Base-by-base conservation (phyloP, 331 rosid species). In the Spiraea crenata region DNA sequence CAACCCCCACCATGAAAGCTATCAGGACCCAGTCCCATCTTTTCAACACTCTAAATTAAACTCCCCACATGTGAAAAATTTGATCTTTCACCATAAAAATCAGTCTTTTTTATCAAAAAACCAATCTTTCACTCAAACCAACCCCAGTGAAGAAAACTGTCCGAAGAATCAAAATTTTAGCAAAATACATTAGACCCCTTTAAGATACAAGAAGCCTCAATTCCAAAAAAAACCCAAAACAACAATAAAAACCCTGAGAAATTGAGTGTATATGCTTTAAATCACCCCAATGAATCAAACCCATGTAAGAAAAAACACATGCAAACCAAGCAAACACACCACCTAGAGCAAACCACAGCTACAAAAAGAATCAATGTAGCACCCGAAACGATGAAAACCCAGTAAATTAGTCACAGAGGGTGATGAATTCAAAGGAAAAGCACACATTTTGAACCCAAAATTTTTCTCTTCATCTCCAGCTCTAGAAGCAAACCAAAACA, bases 21-120 rank as follows among this genome's bases (percentile, higher is more conserved):
- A 25, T 69, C 70, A 54, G 56, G 58, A 45, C 70, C 78, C 39
- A 73, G 57, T 19, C 62, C 83, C 92, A 89, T 89, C 2, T 70
- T 73, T 75, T 79, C 48, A 69, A 16, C 46, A 0, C 67, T 76
- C 79, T 51, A 47, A 69, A 76, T 17, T 17, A 69, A 65, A 9
- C 35, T 57, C 47, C 57, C 13, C 51, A 17, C 19, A 34, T 38
- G 42, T 17, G 66, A 56, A 39, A 44, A 58, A 35, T 14, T 51
- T 67, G 76, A 16, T 71, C 65, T 73, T 76, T 17, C 64, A 51
- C 62, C 52, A 25, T 25, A 62, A 74, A 65, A 70, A 50, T 63
- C 39, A 55, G 49, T 31, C 60, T n/a, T 38, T 38, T 25, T 25
- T 25, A 25, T 25, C 31, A 62, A 74, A 67, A 65, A 70, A 50